Percentiles rank a stretch among this genome's conserved stretches.
Conservation (phyloP, 495 filamentous ascomycete species). For the Neurospora discreta region DNA sequence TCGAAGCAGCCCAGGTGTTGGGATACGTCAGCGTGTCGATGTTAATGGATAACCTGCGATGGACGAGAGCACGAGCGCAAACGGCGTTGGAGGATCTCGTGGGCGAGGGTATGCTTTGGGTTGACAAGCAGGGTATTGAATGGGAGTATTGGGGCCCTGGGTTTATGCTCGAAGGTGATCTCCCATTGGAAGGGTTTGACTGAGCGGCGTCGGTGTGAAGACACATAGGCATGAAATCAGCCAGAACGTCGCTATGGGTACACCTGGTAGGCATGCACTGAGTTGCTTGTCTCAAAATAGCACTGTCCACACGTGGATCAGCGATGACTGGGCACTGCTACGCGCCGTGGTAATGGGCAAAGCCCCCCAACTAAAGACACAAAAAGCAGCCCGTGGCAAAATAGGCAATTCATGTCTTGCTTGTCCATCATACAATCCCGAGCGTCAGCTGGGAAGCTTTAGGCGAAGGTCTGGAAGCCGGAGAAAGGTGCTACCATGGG, state of each 20-base stretch:
- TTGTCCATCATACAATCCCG: not conserved
- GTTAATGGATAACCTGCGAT: conserved; percentile 80
- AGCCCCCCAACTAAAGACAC: not conserved
- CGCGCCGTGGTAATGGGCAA: not conserved
- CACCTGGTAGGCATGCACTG: not conserved
- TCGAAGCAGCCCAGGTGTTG: conserved; percentile 76
- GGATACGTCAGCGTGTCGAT: conserved; percentile 87
- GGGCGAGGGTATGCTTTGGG: conserved; percentile 88
- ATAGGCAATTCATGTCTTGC: not conserved
- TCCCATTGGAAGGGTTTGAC: not conserved
- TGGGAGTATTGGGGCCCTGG: conserved; percentile 93
- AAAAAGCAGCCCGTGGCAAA: not conserved
- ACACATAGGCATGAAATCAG: not conserved
- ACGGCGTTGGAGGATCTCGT: conserved; percentile 86
- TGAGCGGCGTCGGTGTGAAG: not conserved
- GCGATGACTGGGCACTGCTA: not conserved
- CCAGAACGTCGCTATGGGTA: not conserved
- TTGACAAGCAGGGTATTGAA: conserved; percentile 76
- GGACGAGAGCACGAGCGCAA: conserved; percentile 73
- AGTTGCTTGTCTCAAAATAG: not conserved
- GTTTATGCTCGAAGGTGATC: conserved; percentile 32
- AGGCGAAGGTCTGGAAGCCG: not conserved
- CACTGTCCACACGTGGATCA: not conserved
- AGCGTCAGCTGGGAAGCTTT: not conserved
- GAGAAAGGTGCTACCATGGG: not conserved